Conservation (phyloP, 164 flowering plant species). For the Vitis riparia region DNA sequence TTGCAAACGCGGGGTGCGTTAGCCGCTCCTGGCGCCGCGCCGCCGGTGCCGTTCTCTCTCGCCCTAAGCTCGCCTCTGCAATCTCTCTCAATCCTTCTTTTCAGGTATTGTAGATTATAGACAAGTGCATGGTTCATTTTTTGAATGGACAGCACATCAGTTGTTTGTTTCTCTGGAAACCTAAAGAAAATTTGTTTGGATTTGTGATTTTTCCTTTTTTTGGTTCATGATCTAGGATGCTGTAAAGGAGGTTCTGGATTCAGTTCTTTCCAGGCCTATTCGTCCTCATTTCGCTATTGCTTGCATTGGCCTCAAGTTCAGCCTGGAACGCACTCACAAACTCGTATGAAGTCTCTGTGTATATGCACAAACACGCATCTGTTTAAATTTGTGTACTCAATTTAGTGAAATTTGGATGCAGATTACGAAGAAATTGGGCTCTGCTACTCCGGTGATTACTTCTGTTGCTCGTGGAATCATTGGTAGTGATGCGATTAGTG, state of each 20-base stretch:
- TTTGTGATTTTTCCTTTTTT: not conserved
- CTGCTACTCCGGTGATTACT: slow-evolving; percentile 41
- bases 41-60: slow-evolving; percentile 48
- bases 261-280: slow-evolving; percentile 64
- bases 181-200: not conserved
- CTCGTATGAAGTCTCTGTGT: slow-evolving; percentile 32
- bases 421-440: slow-evolving; percentile 43
- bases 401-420: slow-evolving; percentile 16
- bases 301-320: slow-evolving; percentile 24
- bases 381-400: not conserved
- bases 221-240: slow-evolving; percentile 41
- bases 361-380: not conserved
- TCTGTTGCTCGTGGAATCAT: slow-evolving; percentile 53
- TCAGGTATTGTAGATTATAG: slow-evolving; percentile 19
- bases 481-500: slow-evolving; percentile 49
- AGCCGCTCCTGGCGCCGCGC: slow-evolving; percentile 49
- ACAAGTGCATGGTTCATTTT: too few species aligned
- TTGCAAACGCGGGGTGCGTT: slow-evolving; percentile 58
- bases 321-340: slow-evolving; percentile 25
- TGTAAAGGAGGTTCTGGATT: slow-evolving; percentile 52
- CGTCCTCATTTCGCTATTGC: slow-evolving; percentile 80
- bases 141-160: not conserved
- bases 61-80: slow-evolving; percentile 66
- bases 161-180: not conserved
- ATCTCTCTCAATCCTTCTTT: slow-evolving; percentile 37